phyloP scores from a whole-genome alignment of 2,329 filamentous ascomycete genomes.

The Corinectria fuckeliana region DNA sequence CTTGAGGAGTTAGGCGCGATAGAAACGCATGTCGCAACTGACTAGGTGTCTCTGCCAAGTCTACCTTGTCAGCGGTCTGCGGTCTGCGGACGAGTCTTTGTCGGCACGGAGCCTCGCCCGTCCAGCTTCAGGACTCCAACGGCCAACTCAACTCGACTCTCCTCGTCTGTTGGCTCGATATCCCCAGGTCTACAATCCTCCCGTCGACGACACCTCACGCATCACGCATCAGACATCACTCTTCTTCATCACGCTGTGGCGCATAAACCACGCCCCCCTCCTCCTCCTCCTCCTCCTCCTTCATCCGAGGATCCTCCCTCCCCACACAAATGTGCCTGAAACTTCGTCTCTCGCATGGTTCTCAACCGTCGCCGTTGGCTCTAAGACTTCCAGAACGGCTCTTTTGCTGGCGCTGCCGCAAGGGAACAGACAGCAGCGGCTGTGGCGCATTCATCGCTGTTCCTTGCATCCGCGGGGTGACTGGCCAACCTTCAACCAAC shows the following conservation, averaged over 20 bases:
- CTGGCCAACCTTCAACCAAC: neutral
- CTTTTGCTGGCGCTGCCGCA: neutral
- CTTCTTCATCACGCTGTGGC: neutral
- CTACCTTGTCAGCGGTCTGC: neutral
- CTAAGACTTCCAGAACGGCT: conserved; percentile 16
- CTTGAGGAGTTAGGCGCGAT: no score
- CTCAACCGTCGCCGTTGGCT: conserved; percentile 5
- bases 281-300: no score
- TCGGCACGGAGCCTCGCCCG: conserved; percentile 13
- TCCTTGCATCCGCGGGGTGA: conserved; percentile 18
- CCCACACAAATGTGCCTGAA: conserved; percentile 2
- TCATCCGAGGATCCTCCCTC: no score
- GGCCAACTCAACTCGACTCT: neutral
- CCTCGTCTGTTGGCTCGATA: neutral
- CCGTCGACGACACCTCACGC: neutral
- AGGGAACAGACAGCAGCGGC: conserved; percentile 1
- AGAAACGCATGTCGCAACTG: neutral
- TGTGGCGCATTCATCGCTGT: conserved; percentile 15
- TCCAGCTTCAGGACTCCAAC: neutral
- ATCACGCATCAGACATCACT: neutral
- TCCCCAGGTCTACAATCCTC: neutral
- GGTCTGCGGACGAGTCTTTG: neutral
- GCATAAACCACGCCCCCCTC: neutral
- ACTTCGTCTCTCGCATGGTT: conserved; percentile 3
- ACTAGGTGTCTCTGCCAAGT: neutral